Percentiles rank a stretch among this genome's conserved stretches.
Evolutionary conservation across 2,329 filamentous ascomycete species (phyloP).

Genomic region (Penicillium hesseltinei): DNA sequence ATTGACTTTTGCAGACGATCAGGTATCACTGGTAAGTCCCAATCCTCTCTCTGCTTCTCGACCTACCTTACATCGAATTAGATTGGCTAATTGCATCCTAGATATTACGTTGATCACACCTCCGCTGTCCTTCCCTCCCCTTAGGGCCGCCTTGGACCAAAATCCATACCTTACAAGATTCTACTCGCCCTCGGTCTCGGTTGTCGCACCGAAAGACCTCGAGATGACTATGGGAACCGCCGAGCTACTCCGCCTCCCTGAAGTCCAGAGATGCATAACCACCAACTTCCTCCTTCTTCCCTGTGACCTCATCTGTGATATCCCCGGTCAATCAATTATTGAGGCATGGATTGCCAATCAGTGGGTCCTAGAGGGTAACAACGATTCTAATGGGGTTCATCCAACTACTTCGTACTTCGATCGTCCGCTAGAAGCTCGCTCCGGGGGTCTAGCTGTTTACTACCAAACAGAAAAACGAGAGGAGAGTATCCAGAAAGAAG

Average conservation of each 20-base stretch:
- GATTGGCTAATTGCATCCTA: not conserved
- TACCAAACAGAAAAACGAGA: not conserved
- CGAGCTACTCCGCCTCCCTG: slow-evolving; percentile 76
- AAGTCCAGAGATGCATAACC: slow-evolving; percentile 71
- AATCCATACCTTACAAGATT: slow-evolving; percentile 1
- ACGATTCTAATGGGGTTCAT: not conserved
- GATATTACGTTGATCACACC: slow-evolving; percentile 6
- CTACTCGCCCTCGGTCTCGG: slow-evolving; percentile 49
- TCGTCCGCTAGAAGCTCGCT: not conserved
- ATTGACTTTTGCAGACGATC: slow-evolving; percentile 49
- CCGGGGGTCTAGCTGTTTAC: not conserved
- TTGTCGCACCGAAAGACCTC: slow-evolving; percentile 73
- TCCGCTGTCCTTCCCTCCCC: not conserved
- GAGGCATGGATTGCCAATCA: slow-evolving; percentile 4
- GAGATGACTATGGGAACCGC: slow-evolving; percentile 84
- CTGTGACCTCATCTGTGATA: slow-evolving; percentile 1
- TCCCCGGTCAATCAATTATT: not conserved
- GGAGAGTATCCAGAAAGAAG: not conserved
- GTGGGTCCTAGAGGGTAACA: not conserved
- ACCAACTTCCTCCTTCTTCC: slow-evolving; percentile 85
- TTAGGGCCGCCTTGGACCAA: not conserved
- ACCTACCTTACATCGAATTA: not conserved
- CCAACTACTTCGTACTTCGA: not conserved
- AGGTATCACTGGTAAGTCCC: slow-evolving; percentile 45
- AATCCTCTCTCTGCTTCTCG: not conserved